These are phyloP conservation scores for Simplicillium aogashimaense DNA, from an alignment of 2,329 filamentous ascomycete genomes.

Conservation along the genomic window DNA sequence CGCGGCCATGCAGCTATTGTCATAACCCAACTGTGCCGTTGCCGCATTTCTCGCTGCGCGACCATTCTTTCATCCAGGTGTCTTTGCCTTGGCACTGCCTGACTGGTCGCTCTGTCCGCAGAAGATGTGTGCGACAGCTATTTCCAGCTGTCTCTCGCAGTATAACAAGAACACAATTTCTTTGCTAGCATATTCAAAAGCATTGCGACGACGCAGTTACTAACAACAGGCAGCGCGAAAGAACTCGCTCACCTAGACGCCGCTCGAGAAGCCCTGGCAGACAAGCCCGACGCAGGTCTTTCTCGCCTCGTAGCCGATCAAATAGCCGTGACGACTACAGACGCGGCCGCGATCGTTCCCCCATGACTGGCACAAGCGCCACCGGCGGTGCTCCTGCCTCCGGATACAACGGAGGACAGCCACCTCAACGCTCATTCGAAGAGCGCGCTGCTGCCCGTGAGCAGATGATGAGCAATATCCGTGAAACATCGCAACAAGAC, in stretches of 20 bases:
- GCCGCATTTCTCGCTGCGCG: no score
- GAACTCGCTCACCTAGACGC: constrained; percentile 68
- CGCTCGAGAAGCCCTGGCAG: constrained; percentile 77
- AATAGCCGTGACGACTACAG: constrained; percentile 67
- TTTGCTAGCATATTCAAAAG: constrained; percentile 17
- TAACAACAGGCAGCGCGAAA: constrained; percentile 60
- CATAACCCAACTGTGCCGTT: no score
- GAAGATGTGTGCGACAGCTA: no score
- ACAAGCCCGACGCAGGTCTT: constrained; percentile 61
- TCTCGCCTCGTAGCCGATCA: constrained; percentile 70
- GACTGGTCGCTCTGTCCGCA: no score
- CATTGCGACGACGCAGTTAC: background rate
- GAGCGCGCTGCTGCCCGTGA: constrained; percentile 77
- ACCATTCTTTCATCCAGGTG: no score
- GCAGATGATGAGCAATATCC: constrained; percentile 90
- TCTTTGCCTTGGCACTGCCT: no score
- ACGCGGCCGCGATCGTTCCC: constrained; percentile 66
- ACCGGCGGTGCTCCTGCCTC: constrained; percentile 60
- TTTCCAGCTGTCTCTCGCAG: no score
- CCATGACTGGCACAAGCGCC: constrained; percentile 69
- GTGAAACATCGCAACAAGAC: constrained; percentile 95
- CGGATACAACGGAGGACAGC: constrained; percentile 49
- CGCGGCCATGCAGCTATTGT: no score
- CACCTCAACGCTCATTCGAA: constrained; percentile 67
- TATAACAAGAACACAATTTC: constrained; percentile 6